Conservation (phyloP, 148 eudicot species). For the Rhododendron williamsianum region DNA sequence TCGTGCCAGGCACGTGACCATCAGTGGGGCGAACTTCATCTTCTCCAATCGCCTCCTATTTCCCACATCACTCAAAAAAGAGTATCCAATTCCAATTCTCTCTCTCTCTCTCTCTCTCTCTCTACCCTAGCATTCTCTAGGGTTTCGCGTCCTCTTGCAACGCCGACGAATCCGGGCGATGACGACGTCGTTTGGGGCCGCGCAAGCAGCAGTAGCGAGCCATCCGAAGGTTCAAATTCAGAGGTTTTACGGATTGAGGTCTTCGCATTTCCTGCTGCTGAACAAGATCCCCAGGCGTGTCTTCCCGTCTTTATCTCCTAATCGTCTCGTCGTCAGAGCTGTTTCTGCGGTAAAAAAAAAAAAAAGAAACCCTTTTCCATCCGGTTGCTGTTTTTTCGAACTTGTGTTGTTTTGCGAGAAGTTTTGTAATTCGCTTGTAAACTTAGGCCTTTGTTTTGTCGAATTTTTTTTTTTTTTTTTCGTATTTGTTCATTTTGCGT, state of each 20-base stretch:
- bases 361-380: background rate
- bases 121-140: background rate
- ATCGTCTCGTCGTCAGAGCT: constrained; percentile 45
- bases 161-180: constrained; percentile 10
- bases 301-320: constrained; percentile 30
- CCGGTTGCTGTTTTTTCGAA: background rate
- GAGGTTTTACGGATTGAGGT: constrained; percentile 39
- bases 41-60: background rate
- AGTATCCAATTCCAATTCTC: background rate
- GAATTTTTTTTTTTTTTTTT: too few relatives aligned
- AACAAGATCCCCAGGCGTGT: constrained; percentile 18
- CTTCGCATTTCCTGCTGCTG: constrained; percentile 31
- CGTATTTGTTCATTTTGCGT: too few relatives aligned
- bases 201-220: constrained; percentile 33
- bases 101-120: constrained; percentile 2
- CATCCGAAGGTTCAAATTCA: constrained; percentile 46
- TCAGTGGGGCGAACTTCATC: constrained; percentile 3
- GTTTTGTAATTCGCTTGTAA: background rate
- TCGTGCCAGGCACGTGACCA: background rate
- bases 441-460: too few relatives aligned
- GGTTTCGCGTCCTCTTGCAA: background rate
- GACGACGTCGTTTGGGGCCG: constrained; percentile 61
- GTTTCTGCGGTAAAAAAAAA: constrained; percentile 52
- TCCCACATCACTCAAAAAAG: background rate
- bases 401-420: background rate